Base-by-base conservation (phyloP, 257 asterid genomes). In the Solanum stenotomum region DNA sequence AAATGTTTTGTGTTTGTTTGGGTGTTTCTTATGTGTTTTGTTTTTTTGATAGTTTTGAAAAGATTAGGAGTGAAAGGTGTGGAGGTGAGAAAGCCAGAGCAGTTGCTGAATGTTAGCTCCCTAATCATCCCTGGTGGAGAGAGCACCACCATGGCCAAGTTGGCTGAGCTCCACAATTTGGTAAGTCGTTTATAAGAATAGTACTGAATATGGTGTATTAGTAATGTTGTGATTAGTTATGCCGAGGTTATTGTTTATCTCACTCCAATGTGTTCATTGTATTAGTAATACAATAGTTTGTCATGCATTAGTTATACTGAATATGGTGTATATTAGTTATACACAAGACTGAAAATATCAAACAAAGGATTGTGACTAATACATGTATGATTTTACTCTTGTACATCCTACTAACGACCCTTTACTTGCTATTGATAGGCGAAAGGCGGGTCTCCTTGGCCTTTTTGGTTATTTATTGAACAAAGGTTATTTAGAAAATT, bases 81-180 rank as follows among this genome's bases (percentile, higher is more conserved):
- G 89, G 97, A 95, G 92, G 91, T 97, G 89, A 94, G 93, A 93
- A 97, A 97, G 88, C 95, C 99, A 85, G 98, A 96, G 85, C 99
- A 97, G 95, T 95, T 97, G 42, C 94, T 89, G 81, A 91, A 79
- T 89, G 93, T 97, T 70, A 85, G 85, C 88, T 96, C 95, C 29
- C 98, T 97, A 59, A 97, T 97, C 87, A 97, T 97, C 46, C 99
- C 99, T 1, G 99, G 99, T 65, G 99, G 99, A 4, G 99, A 97
- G 93, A 97, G 99, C 91, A 97, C 99, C 78, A 94, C 99, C 91
- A 97, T 97, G 99, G 99, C 99, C 46, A 97, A 96, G 93, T 92
- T 97, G 44, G 99, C 99, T 2, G 97, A 96, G 90, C 94, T 90
- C 83, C 99, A 96, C 88, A 97, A 97, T 91, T 93, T 97, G 90